Evolutionary conservation across 2,329 filamentous ascomycete species (phyloP), one percentile per base, ranked within the genome.

Genomic region (Aspergillus uvarum): DNA sequence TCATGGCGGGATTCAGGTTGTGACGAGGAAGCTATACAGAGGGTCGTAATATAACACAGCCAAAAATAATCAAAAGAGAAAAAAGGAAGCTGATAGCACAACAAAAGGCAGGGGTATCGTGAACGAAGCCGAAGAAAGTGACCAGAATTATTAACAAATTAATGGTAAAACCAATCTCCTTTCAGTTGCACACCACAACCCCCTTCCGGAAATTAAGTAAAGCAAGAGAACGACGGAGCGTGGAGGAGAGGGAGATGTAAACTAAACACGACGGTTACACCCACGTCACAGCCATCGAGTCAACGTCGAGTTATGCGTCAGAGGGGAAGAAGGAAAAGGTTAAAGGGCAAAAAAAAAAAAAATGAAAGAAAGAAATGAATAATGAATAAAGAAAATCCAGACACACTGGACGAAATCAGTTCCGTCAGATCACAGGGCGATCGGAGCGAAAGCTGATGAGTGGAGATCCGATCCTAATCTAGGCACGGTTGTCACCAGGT

Each of bases 1-100:
- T 72, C 76, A 78, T 78, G 67, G 68, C 69, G 68, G 65, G 8
- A 8, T 29, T 29, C 22, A 62, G 65, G 66, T 29, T 29, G 64
- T 35, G 64, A 68, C 68, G 67, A 65, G 22, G 61, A 44, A 44
- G 38, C 6, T n/a, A 44, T 44, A 19, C 65, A 67, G 63, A 67
- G 64, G 60, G 65, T n/a, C 6, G 16, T 44, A 44, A 44, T 44
- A 44, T 44, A 44, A 44, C 38, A 44, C 38, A 44, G 6, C 14
- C 6, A 19, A 44, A 6, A 19, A 16, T 12, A 12, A 12, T 12
- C 11, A 35, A 35, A 35, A 35, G 14, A 35, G 12, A 35, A 35
- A 35, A 35, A 35, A 35, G 4, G 14, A 12, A 35, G 12, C 32
- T 35, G 32, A 35, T 16, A 16, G 4, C 32, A 35, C 32, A 35